Conservation (phyloP, 2,329 filamentous ascomycete genomes). For the Metarhizium guizhouense region DNA sequence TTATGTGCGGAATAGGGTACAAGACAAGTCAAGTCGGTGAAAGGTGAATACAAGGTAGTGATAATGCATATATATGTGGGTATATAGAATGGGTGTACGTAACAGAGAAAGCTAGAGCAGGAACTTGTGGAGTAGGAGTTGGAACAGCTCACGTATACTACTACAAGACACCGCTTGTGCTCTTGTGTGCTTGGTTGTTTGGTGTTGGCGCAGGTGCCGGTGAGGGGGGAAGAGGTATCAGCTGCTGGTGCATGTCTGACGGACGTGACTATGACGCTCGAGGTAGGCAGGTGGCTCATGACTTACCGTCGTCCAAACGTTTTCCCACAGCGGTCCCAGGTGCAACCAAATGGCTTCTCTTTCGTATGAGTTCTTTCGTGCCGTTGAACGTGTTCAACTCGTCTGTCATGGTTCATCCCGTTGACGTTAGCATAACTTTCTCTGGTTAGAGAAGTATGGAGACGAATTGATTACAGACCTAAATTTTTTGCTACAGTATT, state of each 20-base stretch:
- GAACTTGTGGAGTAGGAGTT: not conserved
- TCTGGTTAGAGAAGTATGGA: constrained; percentile 1
- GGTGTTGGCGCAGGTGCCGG: not conserved
- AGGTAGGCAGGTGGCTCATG: constrained; percentile 3
- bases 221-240: constrained; percentile 9
- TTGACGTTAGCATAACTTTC: constrained; percentile 11
- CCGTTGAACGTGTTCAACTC: constrained; percentile 55
- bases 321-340: constrained; percentile 51
- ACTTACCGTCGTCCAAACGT: constrained; percentile 54
- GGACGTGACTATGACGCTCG: not conserved
- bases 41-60: not conserved
- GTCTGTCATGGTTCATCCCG: constrained; percentile 27
- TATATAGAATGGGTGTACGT: not conserved
- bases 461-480: constrained; percentile 34
- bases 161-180: not conserved
- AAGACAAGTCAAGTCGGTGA: not conserved
- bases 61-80: not conserved
- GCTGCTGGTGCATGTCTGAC: not conserved
- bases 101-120: not conserved
- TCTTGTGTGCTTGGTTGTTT: not conserved
- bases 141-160: not conserved
- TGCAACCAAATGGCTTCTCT: constrained; percentile 54
- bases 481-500: constrained; percentile 54
- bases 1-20: not conserved
- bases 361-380: constrained; percentile 58